Conservation (phyloP, 805 yeast genomes). For the Starmerella vitae region DNA sequence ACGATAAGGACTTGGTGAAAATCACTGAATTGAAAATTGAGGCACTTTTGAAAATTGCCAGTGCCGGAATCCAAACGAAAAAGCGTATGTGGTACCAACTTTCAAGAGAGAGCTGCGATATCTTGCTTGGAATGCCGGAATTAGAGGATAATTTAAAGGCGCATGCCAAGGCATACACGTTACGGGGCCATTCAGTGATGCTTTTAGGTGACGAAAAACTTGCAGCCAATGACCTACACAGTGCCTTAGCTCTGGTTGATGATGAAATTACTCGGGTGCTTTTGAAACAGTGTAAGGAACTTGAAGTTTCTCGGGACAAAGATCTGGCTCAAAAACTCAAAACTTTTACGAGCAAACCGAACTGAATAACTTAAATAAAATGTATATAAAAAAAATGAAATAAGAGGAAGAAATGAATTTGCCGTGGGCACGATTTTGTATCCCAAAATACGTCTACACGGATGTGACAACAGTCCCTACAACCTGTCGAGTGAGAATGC, state of each 20-base stretch:
- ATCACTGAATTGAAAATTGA: constrained; percentile 46
- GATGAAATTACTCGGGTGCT: constrained; percentile 14
- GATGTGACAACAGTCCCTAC: too few relatives aligned
- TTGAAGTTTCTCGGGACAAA: too few relatives aligned
- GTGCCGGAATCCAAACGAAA: constrained; percentile 49
- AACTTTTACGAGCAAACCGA: too few relatives aligned
- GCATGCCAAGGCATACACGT: constrained; percentile 69
- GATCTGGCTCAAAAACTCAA: too few relatives aligned
- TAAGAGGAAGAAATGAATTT: too few relatives aligned
- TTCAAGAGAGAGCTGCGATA: constrained; percentile 45
- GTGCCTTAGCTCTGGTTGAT: constrained; percentile 32
- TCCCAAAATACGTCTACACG: too few relatives aligned
- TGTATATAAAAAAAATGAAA: too few relatives aligned
- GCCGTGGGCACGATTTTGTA: too few relatives aligned
- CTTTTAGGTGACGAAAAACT: constrained; percentile 51
- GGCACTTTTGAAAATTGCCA: constrained; percentile 56
- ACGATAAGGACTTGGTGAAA: constrained; percentile 12
- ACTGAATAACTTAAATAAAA: too few relatives aligned
- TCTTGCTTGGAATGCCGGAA: constrained; percentile 49
- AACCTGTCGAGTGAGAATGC: too few relatives aligned
- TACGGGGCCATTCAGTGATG: constrained; percentile 63
- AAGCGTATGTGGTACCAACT: constrained; percentile 34
- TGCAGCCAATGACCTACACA: constrained; percentile 50
- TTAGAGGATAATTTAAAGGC: constrained; percentile 40
- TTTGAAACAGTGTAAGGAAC: constrained; percentile 4